phyloP scores from a whole-genome alignment of 2,329 filamentous ascomycete genomes.

The Fusarium buharicum region DNA sequence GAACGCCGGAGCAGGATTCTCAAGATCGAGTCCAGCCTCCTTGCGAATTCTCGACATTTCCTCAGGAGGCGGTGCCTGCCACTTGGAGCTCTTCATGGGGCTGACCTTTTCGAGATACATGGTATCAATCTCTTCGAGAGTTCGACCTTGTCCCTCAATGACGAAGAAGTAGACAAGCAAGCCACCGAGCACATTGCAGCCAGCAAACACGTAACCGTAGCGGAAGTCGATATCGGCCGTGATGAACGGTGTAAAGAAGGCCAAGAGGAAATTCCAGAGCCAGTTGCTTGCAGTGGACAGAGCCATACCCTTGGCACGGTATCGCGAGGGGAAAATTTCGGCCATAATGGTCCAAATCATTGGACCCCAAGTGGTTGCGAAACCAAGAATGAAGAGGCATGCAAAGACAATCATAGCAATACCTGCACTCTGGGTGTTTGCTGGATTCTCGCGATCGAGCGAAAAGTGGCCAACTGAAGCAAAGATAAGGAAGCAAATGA shows the following conservation, averaged over 20 bases:
- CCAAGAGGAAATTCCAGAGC: constrained; percentile 79
- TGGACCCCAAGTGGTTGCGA: constrained; percentile 74
- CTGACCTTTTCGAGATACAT: constrained; percentile 76
- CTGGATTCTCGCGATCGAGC: constrained; percentile 52
- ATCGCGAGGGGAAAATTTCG: constrained; percentile 72
- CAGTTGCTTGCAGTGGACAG: constrained; percentile 71
- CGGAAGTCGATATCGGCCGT: constrained; percentile 75
- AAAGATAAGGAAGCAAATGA: constrained; percentile 68
- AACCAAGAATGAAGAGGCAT: constrained; percentile 71
- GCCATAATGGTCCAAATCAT: constrained; percentile 73
- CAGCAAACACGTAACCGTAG: constrained; percentile 81
- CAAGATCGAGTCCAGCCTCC: constrained; percentile 55
- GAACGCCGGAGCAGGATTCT: constrained; percentile 25
- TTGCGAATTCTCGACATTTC: constrained; percentile 56
- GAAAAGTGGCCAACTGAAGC: constrained; percentile 63
- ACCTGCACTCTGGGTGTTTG: constrained; percentile 57
- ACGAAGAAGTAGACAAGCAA: constrained; percentile 81
- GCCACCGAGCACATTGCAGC: constrained; percentile 72
- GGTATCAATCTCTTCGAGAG: constrained; percentile 81
- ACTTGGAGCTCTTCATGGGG: constrained; percentile 70
- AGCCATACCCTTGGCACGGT: constrained; percentile 69
- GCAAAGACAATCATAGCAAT: constrained; percentile 72
- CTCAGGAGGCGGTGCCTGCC: constrained; percentile 58
- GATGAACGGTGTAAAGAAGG: constrained; percentile 85
- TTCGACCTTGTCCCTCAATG: constrained; percentile 77